A percentile compares a stretch with the other conserved stretches of the same genome.
phyloP scores from a whole-genome alignment of 371 early-diverging fungal genomes.

The Mucor circinelloides region DNA sequence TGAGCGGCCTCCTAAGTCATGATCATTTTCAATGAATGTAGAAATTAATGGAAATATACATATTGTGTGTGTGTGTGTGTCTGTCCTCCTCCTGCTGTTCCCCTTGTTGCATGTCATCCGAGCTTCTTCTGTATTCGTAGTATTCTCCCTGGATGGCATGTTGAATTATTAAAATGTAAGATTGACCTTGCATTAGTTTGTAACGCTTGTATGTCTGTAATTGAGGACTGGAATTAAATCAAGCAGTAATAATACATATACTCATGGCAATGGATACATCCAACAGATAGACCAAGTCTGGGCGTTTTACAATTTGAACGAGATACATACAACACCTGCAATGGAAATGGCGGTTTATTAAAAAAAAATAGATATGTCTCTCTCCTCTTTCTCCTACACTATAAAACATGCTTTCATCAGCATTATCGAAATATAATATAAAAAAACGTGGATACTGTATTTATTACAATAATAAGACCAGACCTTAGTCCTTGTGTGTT shows the following conservation, averaged over 20 bases:
- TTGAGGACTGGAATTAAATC: neutral
- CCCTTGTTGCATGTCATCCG: slow-evolving; percentile 5
- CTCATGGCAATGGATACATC: neutral
- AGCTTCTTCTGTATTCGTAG: neutral
- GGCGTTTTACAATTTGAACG: neutral
- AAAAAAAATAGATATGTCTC: neutral
- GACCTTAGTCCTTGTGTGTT: neutral
- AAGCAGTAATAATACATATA: neutral
- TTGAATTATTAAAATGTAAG: neutral
- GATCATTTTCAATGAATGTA: neutral
- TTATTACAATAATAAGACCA: neutral
- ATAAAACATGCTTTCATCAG: neutral
- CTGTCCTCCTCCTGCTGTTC: neutral
- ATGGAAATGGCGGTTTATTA: slow-evolving; percentile 6
- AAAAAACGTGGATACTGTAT: neutral
- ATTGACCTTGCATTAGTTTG: neutral
- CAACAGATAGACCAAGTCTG: neutral
- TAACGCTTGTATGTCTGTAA: neutral
- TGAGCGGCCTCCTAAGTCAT: neutral
- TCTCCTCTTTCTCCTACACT: neutral
- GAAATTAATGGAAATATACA: neutral
- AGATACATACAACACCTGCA: neutral
- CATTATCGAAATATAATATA: neutral
- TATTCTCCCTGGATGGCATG: neutral
- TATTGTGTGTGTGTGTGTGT: neutral